These are phyloP conservation scores for Penicillium cosmopolitanum DNA, from an alignment of 495 filamentous ascomycete genomes.

Conservation along the genomic window DNA sequence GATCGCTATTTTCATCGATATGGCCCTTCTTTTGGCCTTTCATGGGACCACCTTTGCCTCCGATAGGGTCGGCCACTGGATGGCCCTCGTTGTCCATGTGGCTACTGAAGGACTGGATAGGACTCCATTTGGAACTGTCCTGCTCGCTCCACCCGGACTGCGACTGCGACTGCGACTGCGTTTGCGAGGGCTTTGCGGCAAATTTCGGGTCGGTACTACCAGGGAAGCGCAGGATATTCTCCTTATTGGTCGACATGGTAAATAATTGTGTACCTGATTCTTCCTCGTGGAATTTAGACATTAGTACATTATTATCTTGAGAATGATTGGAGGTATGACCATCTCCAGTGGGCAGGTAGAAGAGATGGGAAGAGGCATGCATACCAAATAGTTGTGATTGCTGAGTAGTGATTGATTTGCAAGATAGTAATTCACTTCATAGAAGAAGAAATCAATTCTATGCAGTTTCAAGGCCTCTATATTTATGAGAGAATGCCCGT, in stretches of 20 bases:
- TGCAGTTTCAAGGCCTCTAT: neutral
- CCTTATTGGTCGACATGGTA: slow-evolving; percentile 38
- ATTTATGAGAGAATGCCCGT: slow-evolving; percentile 19
- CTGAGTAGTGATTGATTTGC: neutral
- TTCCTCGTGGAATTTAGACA: too few relatives aligned
- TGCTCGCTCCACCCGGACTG: neutral
- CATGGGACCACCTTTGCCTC: slow-evolving; percentile 20
- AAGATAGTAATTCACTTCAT: too few relatives aligned
- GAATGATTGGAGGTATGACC: too few relatives aligned
- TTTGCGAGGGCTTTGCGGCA: slow-evolving; percentile 1
- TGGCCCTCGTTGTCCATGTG: slow-evolving; percentile 40
- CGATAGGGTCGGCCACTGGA: slow-evolving; percentile 35
- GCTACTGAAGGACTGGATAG: slow-evolving; percentile 30
- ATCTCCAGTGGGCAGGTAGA: neutral
- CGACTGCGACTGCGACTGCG: slow-evolving; percentile 6
- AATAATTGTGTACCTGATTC: too few relatives aligned
- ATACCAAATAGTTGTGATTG: slow-evolving; percentile 8
- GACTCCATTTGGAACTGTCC: slow-evolving; percentile 24
- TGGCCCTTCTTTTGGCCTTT: slow-evolving; percentile 19
- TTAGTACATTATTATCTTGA: neutral
- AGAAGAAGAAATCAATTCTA: neutral
- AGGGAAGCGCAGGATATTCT: slow-evolving; percentile 31
- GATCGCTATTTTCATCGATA: slow-evolving; percentile 30
- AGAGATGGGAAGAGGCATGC: slow-evolving; percentile 2
- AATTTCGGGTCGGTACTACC: slow-evolving; percentile 15